These are phyloP conservation scores for Aspergillus avenaceus DNA, from an alignment of 495 filamentous ascomycete genomes.

Conservation along the genomic window DNA sequence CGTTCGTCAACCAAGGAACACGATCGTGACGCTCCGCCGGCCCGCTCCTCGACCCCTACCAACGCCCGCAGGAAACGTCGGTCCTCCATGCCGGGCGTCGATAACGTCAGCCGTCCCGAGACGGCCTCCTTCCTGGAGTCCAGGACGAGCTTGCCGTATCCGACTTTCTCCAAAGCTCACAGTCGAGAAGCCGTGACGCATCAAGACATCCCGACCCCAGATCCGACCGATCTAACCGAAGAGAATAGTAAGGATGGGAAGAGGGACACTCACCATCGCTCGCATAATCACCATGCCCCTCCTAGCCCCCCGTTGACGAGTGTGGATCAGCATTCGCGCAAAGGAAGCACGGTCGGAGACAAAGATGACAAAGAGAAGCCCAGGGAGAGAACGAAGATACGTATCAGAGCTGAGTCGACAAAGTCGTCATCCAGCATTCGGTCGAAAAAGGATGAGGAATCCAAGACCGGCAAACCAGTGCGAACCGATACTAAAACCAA, in stretches of 20 bases:
- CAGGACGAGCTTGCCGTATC: conserved; percentile 70
- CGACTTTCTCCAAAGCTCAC: conserved; percentile 81
- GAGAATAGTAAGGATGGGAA: conserved; percentile 35
- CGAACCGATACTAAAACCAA: conserved; percentile 41
- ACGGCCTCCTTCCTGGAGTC: conserved; percentile 47
- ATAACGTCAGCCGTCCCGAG: conserved; percentile 30
- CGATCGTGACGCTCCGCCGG: conserved; percentile 32
- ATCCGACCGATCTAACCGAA: conserved; percentile 70
- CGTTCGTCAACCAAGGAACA: conserved; percentile 46
- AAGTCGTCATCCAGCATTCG: conserved; percentile 41
- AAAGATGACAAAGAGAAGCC: conserved; percentile 41
- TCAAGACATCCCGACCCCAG: conserved; percentile 70
- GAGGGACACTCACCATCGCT: conserved; percentile 19
- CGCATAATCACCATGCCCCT: conserved; percentile 41
- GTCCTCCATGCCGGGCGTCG: conserved; percentile 49
- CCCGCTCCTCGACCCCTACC: conserved; percentile 36
- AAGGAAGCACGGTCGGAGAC: conserved; percentile 36
- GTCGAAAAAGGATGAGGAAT: conserved; percentile 33
- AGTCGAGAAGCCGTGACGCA: conserved; percentile 76
- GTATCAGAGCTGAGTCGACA: conserved; percentile 38
- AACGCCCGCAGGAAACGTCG: conserved; percentile 33
- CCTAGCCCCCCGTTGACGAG: conserved; percentile 63
- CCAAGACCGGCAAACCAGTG: conserved; percentile 36
- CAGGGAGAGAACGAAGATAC: conserved; percentile 34
- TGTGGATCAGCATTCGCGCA: conserved; percentile 45